These are phyloP conservation scores for Neurospora sublineolata DNA, from an alignment of 495 filamentous ascomycete species.

Conservation along the genomic window DNA sequence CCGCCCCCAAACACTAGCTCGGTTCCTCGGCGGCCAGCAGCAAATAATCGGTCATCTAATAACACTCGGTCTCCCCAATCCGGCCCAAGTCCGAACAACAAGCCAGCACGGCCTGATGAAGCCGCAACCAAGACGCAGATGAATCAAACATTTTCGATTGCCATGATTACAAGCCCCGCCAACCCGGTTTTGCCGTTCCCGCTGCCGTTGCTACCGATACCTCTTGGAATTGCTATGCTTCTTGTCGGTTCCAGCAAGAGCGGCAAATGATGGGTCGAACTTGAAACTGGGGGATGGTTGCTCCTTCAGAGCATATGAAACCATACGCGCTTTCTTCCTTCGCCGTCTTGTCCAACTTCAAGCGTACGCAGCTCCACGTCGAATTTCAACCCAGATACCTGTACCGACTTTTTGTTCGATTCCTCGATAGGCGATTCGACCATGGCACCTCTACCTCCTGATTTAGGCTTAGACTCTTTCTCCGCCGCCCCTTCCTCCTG, in stretches of 20 bases:
- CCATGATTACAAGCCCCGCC: slow-evolving; percentile 16
- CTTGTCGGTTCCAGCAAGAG: slow-evolving; percentile 1
- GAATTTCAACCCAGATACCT: slow-evolving; percentile 15
- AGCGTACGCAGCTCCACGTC: slow-evolving; percentile 13
- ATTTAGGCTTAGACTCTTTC: neutral
- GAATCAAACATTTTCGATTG: slow-evolving; percentile 13
- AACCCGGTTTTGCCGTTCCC: slow-evolving; percentile 17
- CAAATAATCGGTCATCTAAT: neutral
- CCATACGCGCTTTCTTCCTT: neutral
- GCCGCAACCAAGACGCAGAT: slow-evolving; percentile 17
- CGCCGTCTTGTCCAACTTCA: neutral
- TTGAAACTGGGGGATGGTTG: neutral
- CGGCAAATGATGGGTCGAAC: neutral
- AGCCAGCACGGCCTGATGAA: slow-evolving; percentile 1
- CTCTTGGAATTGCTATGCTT: slow-evolving; percentile 15
- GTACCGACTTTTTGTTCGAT: neutral
- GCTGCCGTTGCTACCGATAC: slow-evolving; percentile 14
- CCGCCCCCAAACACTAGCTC: neutral
- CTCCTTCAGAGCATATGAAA: neutral
- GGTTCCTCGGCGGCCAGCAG: neutral
- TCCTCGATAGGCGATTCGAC: slow-evolving; percentile 2
- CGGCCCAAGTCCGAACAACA: neutral
- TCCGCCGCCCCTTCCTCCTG: too few relatives aligned
- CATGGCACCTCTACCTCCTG: too few relatives aligned
- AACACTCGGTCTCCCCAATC: neutral